phyloP scores from a whole-genome alignment of 169 alveolate genomes.

The Eimeria sp. region DNA sequence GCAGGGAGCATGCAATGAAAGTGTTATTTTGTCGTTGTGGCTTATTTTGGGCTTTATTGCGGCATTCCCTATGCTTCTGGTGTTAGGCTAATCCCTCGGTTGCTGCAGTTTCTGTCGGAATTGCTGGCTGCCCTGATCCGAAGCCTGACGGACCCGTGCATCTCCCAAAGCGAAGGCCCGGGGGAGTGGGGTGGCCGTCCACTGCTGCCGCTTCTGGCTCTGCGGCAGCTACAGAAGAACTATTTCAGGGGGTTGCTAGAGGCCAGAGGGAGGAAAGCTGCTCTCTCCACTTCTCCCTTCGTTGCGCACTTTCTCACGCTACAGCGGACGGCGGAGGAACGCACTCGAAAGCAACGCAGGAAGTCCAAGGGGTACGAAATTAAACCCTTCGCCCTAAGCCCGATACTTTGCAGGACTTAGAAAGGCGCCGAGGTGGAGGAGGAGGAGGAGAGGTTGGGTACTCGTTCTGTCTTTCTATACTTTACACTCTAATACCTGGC shows the following conservation, averaged over 20 bases:
- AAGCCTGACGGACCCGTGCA: constrained; percentile 49
- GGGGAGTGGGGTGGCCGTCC: constrained; percentile 71
- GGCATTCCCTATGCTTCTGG: not conserved
- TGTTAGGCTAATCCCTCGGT: constrained; percentile 63
- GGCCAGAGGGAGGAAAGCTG: not conserved
- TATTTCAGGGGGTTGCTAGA: not conserved
- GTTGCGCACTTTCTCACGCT: constrained; percentile 35
- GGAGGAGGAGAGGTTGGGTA: not conserved
- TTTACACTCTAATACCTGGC: not conserved
- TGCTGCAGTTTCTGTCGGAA: constrained; percentile 72
- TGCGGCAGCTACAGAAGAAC: constrained; percentile 71
- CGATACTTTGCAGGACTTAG: no score
- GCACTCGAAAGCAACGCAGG: constrained; percentile 23
- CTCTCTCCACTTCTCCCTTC: not conserved
- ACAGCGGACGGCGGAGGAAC: constrained; percentile 51
- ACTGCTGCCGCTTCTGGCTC: constrained; percentile 71
- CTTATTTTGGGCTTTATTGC: not conserved
- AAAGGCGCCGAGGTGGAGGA: no score
- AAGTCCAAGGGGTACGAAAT: constrained; percentile 27
- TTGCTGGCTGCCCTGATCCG: constrained; percentile 32
- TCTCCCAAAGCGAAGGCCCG: constrained; percentile 58
- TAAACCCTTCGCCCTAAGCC: not conserved
- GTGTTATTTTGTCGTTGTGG: not conserved
- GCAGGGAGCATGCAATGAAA: no score
- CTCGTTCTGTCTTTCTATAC: not conserved